phyloP scores from a whole-genome alignment of 2,329 filamentous ascomycete species.

The Calonectria fujianensis region DNA sequence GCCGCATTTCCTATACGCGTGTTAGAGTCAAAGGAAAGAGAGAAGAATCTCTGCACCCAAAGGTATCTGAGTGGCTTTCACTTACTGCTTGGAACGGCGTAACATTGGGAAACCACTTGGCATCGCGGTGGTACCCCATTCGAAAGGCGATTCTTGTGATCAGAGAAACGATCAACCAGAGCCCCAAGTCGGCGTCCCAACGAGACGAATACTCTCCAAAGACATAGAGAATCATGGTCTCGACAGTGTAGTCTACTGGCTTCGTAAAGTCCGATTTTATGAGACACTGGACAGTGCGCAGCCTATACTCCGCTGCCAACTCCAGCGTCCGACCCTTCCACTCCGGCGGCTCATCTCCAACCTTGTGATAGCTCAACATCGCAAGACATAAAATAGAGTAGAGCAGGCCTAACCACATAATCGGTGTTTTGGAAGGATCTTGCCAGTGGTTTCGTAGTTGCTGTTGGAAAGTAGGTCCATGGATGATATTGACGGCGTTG shows the following conservation, averaged over 20 bases:
- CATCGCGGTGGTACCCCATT: constrained; percentile 87
- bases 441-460: constrained; percentile 81
- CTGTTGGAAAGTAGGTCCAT: constrained; percentile 89
- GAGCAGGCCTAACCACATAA: constrained; percentile 87
- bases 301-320: constrained; percentile 78
- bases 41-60: background rate
- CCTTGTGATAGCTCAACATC: constrained; percentile 86
- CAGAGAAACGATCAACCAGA: constrained; percentile 75
- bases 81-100: constrained; percentile 82
- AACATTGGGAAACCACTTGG: constrained; percentile 82
- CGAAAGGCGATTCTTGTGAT: constrained; percentile 76
- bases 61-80: constrained; percentile 9
- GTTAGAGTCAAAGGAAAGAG: constrained; percentile 36
- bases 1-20: constrained; percentile 77
- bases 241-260: constrained; percentile 83
- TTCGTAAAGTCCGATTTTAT: constrained; percentile 86
- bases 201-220: constrained; percentile 84
- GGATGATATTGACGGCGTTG: constrained; percentile 83
- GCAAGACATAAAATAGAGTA: constrained; percentile 86
- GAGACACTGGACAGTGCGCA: constrained; percentile 86
- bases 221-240: constrained; percentile 84
- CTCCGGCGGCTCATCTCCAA: constrained; percentile 86
- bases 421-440: constrained; percentile 81
- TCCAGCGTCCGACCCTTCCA: constrained; percentile 81
- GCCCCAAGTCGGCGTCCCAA: constrained; percentile 82